Conservation (phyloP, 2,329 filamentous ascomycete genomes). For the Metarhizium humberi region DNA sequence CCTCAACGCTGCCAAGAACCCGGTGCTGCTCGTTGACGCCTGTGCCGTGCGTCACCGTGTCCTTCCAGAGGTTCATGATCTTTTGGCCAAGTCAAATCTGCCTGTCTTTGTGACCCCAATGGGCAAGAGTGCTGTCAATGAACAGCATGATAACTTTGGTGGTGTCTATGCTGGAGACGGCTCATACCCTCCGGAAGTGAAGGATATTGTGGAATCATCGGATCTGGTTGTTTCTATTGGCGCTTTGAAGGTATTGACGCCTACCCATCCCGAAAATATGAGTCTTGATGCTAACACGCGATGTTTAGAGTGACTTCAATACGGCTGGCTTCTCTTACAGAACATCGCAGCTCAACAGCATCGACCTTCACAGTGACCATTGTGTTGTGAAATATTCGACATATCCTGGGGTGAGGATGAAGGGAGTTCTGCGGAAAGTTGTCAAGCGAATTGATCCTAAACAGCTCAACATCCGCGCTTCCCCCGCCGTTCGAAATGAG, state of each 20-base stretch:
- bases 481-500: constrained; percentile 45
- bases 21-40: constrained; percentile 73
- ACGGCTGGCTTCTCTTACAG: constrained; percentile 75
- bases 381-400: constrained; percentile 69
- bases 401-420: constrained; percentile 71
- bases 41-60: constrained; percentile 72
- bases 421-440: constrained; percentile 65
- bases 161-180: constrained; percentile 80
- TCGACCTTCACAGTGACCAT: constrained; percentile 70
- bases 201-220: constrained; percentile 54
- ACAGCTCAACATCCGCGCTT: constrained; percentile 45
- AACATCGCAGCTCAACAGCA: constrained; percentile 65
- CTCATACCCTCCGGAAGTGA: constrained; percentile 54
- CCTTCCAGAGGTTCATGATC: constrained; percentile 59
- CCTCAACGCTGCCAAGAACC: constrained; percentile 62
- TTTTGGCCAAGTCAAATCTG: constrained; percentile 64
- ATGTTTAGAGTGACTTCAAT: constrained; percentile 62
- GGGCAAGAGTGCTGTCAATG: constrained; percentile 78
- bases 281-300: neutral
- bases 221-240: constrained; percentile 66
- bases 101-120: constrained; percentile 85
- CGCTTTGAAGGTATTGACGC: constrained; percentile 38
- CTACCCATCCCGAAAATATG: neutral
- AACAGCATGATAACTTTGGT: constrained; percentile 65
- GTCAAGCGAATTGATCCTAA: constrained; percentile 47